Percentiles rank a stretch among this genome's conserved stretches.
phyloP scores from a whole-genome alignment of 2,329 filamentous ascomycete species.

The Trichoderma koningii region DNA sequence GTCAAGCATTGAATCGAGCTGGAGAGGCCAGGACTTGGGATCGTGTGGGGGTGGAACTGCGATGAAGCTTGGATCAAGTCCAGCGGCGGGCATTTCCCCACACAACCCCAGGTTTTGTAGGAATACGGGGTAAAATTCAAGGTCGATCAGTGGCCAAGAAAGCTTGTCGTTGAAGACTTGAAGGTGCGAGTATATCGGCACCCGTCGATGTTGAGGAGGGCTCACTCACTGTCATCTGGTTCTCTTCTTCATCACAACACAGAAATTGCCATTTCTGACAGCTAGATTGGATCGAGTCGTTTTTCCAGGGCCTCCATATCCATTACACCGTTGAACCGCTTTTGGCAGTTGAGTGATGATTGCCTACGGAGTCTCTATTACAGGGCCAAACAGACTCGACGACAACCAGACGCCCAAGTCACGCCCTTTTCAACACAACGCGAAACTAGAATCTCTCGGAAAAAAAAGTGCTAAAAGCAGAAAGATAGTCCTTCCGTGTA shows the following conservation, averaged over 20 bases:
- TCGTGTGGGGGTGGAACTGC: slow-evolving; percentile 9
- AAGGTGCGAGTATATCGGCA: not conserved
- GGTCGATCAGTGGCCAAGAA: slow-evolving; percentile 1
- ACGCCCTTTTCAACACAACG: too few relatives aligned
- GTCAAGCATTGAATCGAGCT: not conserved
- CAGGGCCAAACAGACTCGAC: too few relatives aligned
- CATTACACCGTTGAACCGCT: too few relatives aligned
- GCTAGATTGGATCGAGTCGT: too few relatives aligned
- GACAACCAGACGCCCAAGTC: too few relatives aligned
- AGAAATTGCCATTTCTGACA: too few relatives aligned
- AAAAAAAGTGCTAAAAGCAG: not conserved
- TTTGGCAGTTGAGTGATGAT: too few relatives aligned
- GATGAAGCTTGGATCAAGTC: slow-evolving; percentile 1
- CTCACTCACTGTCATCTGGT: too few relatives aligned
- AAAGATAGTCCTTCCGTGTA: not conserved
- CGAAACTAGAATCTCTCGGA: too few relatives aligned
- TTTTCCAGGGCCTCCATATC: too few relatives aligned
- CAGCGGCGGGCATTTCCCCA: slow-evolving; percentile 9
- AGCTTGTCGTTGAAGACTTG: not conserved
- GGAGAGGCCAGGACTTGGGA: not conserved
- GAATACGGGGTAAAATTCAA: slow-evolving; percentile 6
- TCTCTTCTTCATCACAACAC: too few relatives aligned
- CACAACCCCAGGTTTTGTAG: not conserved
- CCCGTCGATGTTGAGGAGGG: not conserved
- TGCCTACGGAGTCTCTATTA: too few relatives aligned